These are phyloP conservation scores for Paramecium octaurelia DNA, from an alignment of 73 alveolate genomes.

Conservation along the genomic window DNA sequence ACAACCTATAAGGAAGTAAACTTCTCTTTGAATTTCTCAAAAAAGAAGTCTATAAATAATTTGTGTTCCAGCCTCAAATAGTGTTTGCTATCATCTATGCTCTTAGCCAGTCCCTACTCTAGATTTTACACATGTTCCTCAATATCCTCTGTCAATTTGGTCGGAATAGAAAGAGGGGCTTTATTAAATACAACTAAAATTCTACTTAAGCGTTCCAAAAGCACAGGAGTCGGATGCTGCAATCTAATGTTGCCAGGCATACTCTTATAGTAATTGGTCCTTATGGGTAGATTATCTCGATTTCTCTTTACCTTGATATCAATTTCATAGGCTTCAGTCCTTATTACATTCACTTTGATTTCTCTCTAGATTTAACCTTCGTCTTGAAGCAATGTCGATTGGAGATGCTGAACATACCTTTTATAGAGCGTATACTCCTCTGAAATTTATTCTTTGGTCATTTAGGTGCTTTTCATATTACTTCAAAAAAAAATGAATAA, in stretches of 20 bases:
- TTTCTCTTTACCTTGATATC: not conserved
- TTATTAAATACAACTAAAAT: not conserved
- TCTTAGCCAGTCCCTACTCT: not conserved
- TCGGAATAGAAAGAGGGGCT: constrained; percentile 13
- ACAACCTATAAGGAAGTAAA: not conserved
- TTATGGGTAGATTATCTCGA: not conserved
- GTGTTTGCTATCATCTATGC: not conserved
- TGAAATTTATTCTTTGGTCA: not conserved
- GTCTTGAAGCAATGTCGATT: not conserved
- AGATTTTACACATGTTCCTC: not conserved
- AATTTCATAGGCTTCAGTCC: not conserved
- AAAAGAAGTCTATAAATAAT: constrained; percentile 6
- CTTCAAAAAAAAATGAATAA: not conserved
- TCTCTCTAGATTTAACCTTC: not conserved
- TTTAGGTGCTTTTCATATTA: not conserved
- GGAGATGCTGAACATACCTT: not conserved
- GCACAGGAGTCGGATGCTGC: not conserved
- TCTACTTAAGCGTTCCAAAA: not conserved
- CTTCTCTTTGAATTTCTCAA: not conserved
- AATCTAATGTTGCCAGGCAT: not conserved
- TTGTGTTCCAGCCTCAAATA: not conserved
- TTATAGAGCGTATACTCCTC: not conserved
- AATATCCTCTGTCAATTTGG: not conserved
- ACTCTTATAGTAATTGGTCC: not conserved
- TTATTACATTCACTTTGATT: not conserved